Conservation (phyloP, 441 rosid species). For the Arabidopsis hybrid region DNA sequence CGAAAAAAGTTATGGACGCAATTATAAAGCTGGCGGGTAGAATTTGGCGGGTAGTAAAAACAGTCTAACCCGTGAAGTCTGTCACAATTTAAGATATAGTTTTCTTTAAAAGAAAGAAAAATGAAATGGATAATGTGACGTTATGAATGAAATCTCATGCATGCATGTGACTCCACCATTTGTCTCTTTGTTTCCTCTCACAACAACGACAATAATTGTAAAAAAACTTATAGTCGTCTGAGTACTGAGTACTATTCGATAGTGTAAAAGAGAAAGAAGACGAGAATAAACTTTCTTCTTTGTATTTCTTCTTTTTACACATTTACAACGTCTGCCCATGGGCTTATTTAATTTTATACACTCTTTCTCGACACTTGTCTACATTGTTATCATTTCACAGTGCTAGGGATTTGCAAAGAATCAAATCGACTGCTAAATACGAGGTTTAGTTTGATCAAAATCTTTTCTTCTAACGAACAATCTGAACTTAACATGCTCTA, state of each 20-base stretch:
- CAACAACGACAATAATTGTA: neutral
- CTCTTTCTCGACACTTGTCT: neutral
- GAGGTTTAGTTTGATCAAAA: neutral
- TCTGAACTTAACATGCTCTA: neutral
- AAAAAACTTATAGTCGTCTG: neutral
- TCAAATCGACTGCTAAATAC: neutral
- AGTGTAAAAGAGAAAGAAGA: conserved; percentile 6
- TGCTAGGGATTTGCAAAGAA: neutral
- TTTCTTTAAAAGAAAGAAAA: neutral
- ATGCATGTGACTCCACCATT: conserved; percentile 40
- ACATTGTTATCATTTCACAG: neutral
- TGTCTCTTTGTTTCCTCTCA: neutral
- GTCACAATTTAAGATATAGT: conserved; percentile 3
- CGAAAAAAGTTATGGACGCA: conserved; percentile 16
- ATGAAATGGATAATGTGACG: conserved; percentile 29
- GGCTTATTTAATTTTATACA: neutral
- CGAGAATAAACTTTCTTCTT: conserved; percentile 12
- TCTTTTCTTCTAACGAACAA: neutral
- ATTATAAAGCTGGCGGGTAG: conserved; percentile 24
- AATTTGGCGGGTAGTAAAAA: conserved; percentile 40
- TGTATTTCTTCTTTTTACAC: neutral
- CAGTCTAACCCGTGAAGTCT: conserved; percentile 45
- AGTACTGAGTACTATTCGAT: neutral
- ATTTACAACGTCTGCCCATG: neutral
- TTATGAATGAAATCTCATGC: conserved; percentile 36